phyloP scores from a whole-genome alignment of 495 filamentous ascomycete species.

The Clavariopsis aquatica region DNA sequence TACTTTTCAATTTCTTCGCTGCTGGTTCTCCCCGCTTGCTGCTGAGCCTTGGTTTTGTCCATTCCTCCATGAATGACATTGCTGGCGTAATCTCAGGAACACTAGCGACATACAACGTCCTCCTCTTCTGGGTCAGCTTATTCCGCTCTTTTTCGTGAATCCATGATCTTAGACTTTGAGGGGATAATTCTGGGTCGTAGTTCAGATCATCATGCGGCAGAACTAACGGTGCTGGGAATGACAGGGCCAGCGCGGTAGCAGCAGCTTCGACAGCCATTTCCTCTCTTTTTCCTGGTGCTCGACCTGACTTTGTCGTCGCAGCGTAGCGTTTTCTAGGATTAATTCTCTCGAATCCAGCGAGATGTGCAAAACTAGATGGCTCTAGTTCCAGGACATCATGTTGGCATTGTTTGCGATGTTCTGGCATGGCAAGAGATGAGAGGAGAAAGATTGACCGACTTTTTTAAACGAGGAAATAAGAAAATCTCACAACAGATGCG shows the following conservation, averaged over 20 bases:
- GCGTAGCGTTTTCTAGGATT: neutral
- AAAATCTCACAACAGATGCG: neutral
- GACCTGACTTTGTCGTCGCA: constrained; percentile 6
- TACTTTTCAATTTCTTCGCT: neutral
- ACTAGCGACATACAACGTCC: constrained; percentile 57
- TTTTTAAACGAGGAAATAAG: neutral
- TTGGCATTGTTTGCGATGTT: neutral
- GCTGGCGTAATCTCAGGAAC: constrained; percentile 46
- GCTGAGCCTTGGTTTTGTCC: neutral
- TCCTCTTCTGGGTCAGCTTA: constrained; percentile 49
- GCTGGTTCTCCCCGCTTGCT: neutral
- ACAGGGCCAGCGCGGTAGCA: neutral
- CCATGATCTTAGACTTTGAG: constrained; percentile 62
- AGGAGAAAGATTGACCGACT: neutral
- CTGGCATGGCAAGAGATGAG: neutral
- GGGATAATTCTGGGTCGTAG: constrained; percentile 54
- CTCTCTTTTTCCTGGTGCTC: neutral
- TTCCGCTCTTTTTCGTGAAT: constrained; percentile 52
- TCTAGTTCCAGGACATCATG: constrained; percentile 17
- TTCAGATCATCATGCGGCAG: constrained; percentile 63
- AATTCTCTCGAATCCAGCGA: constrained; percentile 13
- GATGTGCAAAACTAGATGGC: constrained; percentile 13
- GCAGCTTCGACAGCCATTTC: neutral
- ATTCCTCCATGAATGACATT: constrained; percentile 24
- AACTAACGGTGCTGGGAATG: constrained; percentile 62